Conservation (phyloP, 1,139 yeast species). For the Geotrichum histeridarum region DNA sequence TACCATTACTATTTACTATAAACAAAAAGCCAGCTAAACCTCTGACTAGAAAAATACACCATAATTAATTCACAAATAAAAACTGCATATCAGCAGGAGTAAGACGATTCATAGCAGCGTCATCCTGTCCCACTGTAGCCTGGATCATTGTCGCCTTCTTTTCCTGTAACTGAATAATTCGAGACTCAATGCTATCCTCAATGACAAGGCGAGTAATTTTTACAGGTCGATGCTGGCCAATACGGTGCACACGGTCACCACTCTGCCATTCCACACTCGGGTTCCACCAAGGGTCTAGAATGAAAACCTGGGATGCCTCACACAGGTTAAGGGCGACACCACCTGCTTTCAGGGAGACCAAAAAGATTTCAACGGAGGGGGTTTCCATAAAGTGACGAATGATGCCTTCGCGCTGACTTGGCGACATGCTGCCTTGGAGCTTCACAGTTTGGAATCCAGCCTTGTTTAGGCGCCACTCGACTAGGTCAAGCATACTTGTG, state of each 20-base stretch:
- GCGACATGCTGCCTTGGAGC: constrained; percentile 94
- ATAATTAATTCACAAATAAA: constrained; percentile 45
- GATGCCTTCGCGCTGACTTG: constrained; percentile 86
- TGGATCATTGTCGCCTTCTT: constrained; percentile 97
- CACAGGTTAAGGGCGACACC: constrained; percentile 95
- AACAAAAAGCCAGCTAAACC: neutral
- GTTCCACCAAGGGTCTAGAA: constrained; percentile 99
- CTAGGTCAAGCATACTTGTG: constrained; percentile 90
- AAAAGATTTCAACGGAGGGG: constrained; percentile 83
- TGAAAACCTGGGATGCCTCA: constrained; percentile 93
- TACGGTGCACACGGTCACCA: constrained; percentile 96
- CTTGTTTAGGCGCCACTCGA: constrained; percentile 88
- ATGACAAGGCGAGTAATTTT: constrained; percentile 86
- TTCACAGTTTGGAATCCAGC: constrained; percentile 95
- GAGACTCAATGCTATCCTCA: constrained; percentile 93
- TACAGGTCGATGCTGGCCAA: constrained; percentile 95
- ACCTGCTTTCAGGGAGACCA: constrained; percentile 94
- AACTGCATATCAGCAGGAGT: constrained; percentile 94
- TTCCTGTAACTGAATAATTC: constrained; percentile 91
- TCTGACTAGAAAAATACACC: too few relatives aligned
- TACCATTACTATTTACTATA: neutral
- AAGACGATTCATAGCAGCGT: constrained; percentile 76
- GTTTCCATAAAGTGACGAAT: constrained; percentile 89
- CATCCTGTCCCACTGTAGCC: constrained; percentile 90
- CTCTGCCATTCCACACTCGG: constrained; percentile 98